Conservation (phyloP, 208 protist genomes). For the Plasmodiophora brassicae region DNA sequence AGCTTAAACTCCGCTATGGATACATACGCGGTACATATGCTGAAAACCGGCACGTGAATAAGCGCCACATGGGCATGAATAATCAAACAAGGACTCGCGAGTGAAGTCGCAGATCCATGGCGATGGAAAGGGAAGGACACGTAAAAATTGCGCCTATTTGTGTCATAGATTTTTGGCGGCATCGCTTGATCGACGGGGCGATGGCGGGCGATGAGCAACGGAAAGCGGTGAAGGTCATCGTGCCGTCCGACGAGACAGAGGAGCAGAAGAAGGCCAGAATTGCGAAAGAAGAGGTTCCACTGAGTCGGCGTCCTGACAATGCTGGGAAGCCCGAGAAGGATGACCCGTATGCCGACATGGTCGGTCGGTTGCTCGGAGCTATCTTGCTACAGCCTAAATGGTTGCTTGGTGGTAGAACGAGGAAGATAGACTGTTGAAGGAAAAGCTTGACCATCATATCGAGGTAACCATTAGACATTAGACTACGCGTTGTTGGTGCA, state of each 20-base stretch:
- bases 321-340: slow-evolving; percentile 19
- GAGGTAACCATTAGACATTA: slow-evolving; percentile 60
- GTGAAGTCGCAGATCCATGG: too few species aligned
- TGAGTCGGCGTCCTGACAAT: neutral
- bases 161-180: too few species aligned
- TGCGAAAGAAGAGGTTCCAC: slow-evolving; percentile 48
- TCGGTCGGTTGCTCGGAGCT: neutral
- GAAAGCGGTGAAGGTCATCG: neutral
- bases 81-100: too few species aligned
- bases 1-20: too few species aligned
- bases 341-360: neutral
- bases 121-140: too few species aligned
- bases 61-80: too few species aligned
- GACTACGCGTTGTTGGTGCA: neutral
- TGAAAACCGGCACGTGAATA: too few species aligned
- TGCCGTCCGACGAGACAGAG: slow-evolving; percentile 31
- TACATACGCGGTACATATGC: too few species aligned
- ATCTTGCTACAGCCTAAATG: neutral
- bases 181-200: too few species aligned
- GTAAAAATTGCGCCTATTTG: too few species aligned
- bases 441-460: slow-evolving; percentile 84
- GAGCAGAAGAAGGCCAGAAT: slow-evolving; percentile 49
- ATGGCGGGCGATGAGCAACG: neutral
- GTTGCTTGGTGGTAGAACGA: slow-evolving; percentile 60
- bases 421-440: slow-evolving; percentile 85